Percentiles rank a stretch among this genome's conserved stretches.
These are phyloP conservation scores for Rhododendron vialii DNA, from an alignment of 148 eudicot species.

Conservation along the genomic window DNA sequence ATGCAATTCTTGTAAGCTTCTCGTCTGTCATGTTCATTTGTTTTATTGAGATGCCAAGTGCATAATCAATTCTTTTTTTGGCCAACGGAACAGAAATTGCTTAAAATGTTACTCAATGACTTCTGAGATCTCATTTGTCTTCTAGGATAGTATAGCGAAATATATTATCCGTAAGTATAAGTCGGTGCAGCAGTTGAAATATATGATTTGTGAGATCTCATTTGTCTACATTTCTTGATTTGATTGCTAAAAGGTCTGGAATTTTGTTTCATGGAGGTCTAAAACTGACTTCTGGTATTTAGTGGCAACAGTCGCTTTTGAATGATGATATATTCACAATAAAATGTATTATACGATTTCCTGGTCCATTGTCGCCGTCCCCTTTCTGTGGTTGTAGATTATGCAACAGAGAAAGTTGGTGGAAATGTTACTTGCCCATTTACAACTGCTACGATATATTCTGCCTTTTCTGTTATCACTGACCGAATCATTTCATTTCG, in stretches of 20 bases:
- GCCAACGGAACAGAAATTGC: not conserved
- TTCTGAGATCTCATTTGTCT: not conserved
- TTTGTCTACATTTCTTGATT: not conserved
- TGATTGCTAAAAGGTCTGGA: not conserved
- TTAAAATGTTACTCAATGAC: not conserved
- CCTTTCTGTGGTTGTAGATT: not conserved
- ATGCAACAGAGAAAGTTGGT: not conserved
- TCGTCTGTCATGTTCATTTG: not conserved
- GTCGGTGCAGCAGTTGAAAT: not conserved
- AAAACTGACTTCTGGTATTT: not conserved
- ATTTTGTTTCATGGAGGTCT: constrained; percentile 1
- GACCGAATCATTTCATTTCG: not conserved
- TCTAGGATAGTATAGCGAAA: not conserved
- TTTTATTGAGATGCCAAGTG: not conserved
- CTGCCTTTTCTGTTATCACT: not conserved
- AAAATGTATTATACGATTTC: not conserved
- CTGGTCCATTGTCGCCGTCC: not conserved
- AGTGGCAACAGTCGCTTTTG: not conserved
- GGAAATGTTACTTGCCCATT: not conserved
- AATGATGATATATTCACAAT: not conserved
- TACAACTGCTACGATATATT: not conserved
- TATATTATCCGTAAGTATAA: not conserved
- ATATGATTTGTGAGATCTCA: not conserved
- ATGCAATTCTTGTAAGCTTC: constrained; percentile 77
- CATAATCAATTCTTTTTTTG: not conserved